Conservation (phyloP, 495 filamentous ascomycete genomes). For the Aspergillus egyptiacus region DNA sequence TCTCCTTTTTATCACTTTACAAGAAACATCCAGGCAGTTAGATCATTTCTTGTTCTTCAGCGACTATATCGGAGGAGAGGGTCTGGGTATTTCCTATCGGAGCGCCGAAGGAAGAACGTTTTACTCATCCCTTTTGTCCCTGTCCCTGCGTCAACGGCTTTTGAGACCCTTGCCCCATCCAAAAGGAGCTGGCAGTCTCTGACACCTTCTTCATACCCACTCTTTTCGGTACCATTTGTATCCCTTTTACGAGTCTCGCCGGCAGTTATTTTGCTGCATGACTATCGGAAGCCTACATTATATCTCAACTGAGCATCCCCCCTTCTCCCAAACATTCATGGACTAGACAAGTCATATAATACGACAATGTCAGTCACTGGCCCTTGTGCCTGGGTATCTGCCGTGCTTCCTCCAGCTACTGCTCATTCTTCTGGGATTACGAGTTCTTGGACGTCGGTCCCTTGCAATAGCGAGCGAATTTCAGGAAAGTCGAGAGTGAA, state of each 20-base stretch:
- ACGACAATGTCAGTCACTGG: constrained; percentile 42
- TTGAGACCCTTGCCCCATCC: constrained; percentile 25
- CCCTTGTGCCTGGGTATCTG: constrained; percentile 39
- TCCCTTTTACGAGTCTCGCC: constrained; percentile 5
- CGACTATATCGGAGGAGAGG: neutral
- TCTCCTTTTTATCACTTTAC: constrained; percentile 16
- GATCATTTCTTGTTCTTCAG: constrained; percentile 5
- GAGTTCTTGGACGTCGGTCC: constrained; percentile 28
- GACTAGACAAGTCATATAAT: constrained; percentile 12
- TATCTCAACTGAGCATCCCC: neutral
- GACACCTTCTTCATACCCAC: constrained; percentile 33
- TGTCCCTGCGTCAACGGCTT: constrained; percentile 5
- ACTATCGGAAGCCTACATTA: neutral
- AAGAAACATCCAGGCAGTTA: constrained; percentile 7
- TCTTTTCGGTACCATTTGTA: constrained; percentile 24
- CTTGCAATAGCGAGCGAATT: constrained; percentile 30
- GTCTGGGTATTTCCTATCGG: neutral
- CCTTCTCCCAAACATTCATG: constrained; percentile 13
- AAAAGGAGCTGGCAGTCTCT: constrained; percentile 22
- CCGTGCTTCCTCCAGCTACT: constrained; percentile 32
- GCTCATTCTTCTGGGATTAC: constrained; percentile 34
- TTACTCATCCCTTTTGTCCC: constrained; percentile 4
- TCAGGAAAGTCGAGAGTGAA: constrained; percentile 21
- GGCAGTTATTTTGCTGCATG: neutral
- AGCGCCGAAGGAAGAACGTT: constrained; percentile 6